Conservation (phyloP, 805 yeast species). For the Maudiozyma bulderi region DNA sequence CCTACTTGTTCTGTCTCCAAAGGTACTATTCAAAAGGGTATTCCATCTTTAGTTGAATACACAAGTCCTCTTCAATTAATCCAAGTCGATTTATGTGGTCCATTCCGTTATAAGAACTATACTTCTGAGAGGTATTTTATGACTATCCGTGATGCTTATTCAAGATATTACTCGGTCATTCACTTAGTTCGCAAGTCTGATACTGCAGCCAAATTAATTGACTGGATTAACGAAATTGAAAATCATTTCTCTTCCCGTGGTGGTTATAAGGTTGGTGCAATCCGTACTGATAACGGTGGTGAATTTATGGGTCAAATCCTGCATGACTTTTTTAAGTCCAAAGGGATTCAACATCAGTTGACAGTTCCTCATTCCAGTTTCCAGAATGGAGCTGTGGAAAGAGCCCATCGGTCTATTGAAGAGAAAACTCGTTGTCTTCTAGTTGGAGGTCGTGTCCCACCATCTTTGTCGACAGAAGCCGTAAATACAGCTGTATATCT, state of each 20-base stretch:
- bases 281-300: slow-evolving; percentile 7
- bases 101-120: slow-evolving; percentile 1
- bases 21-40: slow-evolving; percentile 7
- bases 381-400: slow-evolving; percentile 13
- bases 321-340: background rate
- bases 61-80: slow-evolving; percentile 4
- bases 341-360: slow-evolving; percentile 8
- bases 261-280: slow-evolving; percentile 3
- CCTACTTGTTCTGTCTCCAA: slow-evolving; percentile 2
- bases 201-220: slow-evolving; percentile 1
- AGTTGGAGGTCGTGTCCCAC: slow-evolving; percentile 7
- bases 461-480: slow-evolving; percentile 13
- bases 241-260: slow-evolving; percentile 3
- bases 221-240: slow-evolving; percentile 4
- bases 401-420: slow-evolving; percentile 9
- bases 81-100: slow-evolving; percentile 4
- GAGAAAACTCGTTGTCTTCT: slow-evolving; percentile 5
- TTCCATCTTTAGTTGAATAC: background rate
- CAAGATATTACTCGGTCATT: slow-evolving; percentile 4
- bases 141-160: slow-evolving; percentile 5
- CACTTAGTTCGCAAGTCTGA: slow-evolving; percentile 2
- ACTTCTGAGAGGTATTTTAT: slow-evolving; percentile 1
- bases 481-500: slow-evolving; percentile 7
- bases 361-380: slow-evolving; percentile 8
- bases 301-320: slow-evolving; percentile 4